Evolutionary conservation across 1,284 basidiomycete species (phyloP), one percentile per base, ranked within the genome.

Genomic region (Rhodofomes roseus): DNA sequence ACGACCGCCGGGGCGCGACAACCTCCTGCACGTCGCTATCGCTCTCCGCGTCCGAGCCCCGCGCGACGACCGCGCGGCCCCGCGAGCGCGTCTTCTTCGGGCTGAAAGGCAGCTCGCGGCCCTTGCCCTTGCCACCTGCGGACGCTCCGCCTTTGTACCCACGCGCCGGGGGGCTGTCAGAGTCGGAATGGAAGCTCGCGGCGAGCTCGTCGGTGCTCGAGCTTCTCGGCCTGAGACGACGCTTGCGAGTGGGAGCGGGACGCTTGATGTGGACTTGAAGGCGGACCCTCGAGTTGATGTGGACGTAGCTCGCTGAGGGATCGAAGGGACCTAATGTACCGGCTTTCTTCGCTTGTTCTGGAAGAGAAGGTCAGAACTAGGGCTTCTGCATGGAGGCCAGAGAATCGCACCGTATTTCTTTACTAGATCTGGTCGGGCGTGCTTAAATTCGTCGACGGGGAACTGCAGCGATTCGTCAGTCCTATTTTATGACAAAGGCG

Each of bases 291-390:
- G 82, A 84, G 22, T 76, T 68, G n/a, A 83, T 82, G 65, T 90
- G 85, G 5, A 92, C 77, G 61, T 83, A 78, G 20, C 69, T 62
- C 2, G 81, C 81, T 27, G 79, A 78, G n/a, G 88, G 87, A 66
- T 90, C 81, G 68, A 92, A 91, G 0, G 71, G 67, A 0, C 70
- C 71, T 27, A 87, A 72, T 7, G 68, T 62, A 20, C 79, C 81
- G 4, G 66, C 67, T 41, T 61, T 67, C 65, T 82, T 80, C 62
- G 74, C 77, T 46, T 65, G 70, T 62, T 78, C 85, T 87, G 58
- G 43, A 29, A 37, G 4, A 22, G 27, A 67, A 22, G 62, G 51
- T 60, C 31, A 66, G 50, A 41, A 60, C 11, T 22, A 31, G 9
- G n/a, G 29, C 2, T 5, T 14, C 20, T 54, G 29, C 25, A 54